Evolutionary conservation across 1,139 yeast species (phyloP).

Genomic region (Diutina siamensis): DNA sequence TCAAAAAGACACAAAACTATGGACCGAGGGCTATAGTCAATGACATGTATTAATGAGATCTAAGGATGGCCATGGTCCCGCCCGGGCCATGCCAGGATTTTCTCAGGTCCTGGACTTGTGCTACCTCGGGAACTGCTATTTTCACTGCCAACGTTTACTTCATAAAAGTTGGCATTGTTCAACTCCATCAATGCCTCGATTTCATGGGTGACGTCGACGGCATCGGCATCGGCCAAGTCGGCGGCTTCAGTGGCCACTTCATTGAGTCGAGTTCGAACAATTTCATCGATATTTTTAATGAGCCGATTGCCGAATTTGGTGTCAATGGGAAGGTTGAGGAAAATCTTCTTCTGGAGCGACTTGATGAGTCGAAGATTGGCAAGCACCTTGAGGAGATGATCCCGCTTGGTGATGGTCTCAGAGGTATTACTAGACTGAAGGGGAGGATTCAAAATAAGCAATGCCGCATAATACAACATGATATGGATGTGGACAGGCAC

Average conservation of each 20-base stretch:
- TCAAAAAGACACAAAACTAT: too few species aligned
- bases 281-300: conserved; percentile 30
- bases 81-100: conserved; percentile 59
- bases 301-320: conserved; percentile 39
- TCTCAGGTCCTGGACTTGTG: conserved; percentile 17
- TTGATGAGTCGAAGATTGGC: conserved; percentile 23
- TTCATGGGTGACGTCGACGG: not conserved
- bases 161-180: not conserved
- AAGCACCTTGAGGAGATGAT: conserved; percentile 15
- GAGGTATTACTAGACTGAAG: not conserved
- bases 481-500: conserved; percentile 65
- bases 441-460: conserved; percentile 43
- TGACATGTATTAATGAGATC: conserved; percentile 5
- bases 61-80: conserved; percentile 55
- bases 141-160: not conserved
- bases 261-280: conserved; percentile 27
- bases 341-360: conserved; percentile 30
- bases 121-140: conserved; percentile 1
- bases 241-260: not conserved
- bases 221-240: not conserved
- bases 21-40: too few species aligned
- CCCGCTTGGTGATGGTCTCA: conserved; percentile 12
- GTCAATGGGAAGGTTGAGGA: conserved; percentile 42
- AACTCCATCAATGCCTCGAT: not conserved
- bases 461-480: conserved; percentile 59